Conservation (phyloP, 164 flowering plant species). For the Akebia trifoliata region DNA sequence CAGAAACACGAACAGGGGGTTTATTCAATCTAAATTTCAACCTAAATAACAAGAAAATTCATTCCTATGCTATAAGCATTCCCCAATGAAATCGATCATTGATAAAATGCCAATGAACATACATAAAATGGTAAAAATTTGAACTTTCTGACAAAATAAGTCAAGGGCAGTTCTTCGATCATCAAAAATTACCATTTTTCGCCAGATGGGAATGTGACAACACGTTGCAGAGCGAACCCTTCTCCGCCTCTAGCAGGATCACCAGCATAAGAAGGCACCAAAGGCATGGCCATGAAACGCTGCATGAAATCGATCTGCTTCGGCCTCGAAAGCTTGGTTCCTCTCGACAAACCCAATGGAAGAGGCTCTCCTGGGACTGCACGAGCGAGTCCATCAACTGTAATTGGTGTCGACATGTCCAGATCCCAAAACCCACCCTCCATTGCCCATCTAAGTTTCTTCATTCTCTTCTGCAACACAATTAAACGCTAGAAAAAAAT, state of each 20-base stretch:
- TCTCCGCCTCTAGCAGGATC: conserved; percentile 11
- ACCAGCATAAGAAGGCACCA: conserved; percentile 55
- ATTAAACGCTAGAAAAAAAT: too few relatives aligned
- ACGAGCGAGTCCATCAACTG: conserved; percentile 62
- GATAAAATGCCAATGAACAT: neutral
- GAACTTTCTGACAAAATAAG: neutral
- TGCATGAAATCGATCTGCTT: conserved; percentile 88
- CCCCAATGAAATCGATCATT: too few relatives aligned
- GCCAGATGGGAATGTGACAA: conserved; percentile 53
- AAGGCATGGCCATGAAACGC: conserved; percentile 67
- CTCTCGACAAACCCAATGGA: conserved; percentile 74
- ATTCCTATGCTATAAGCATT: too few relatives aligned
- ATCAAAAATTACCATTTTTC: conserved; percentile 40
- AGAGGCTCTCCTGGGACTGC: conserved; percentile 50
- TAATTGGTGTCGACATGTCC: conserved; percentile 70
- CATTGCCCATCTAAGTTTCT: conserved; percentile 80
- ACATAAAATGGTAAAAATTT: neutral
- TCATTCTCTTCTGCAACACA: conserved; percentile 33
- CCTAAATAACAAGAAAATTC: too few relatives aligned
- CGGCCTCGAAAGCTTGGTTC: conserved; percentile 61
- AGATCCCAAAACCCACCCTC: conserved; percentile 81
- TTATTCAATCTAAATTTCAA: neutral
- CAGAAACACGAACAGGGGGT: neutral
- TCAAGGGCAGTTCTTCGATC: neutral
- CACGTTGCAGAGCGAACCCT: conserved; percentile 65